Evolutionary conservation across 441 rosid species (phyloP), one percentile per base, ranked within the genome.

Genomic region (Gossypium gossypioides): DNA sequence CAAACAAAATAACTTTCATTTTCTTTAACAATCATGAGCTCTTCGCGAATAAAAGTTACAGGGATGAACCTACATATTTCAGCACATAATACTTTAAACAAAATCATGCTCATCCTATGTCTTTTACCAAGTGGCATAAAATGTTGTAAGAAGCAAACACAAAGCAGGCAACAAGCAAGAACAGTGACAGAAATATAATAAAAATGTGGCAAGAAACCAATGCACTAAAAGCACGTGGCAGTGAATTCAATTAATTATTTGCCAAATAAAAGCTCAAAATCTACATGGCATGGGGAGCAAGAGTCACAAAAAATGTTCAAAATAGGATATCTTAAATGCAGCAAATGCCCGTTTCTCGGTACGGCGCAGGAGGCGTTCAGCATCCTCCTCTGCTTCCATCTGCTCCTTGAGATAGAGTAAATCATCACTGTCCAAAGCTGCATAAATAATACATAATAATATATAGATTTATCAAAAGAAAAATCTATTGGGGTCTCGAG

Each of bases 331-430:
- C 80, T 89, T 90, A 78, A 94, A 94, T 29, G 97, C 97, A 68
- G 99, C 99, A 83, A 90, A 94, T 29, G 97, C 99, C n/a, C 97
- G 84, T 75, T 94, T 94, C 77, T 94, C 97, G 72, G 99, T 90
- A 65, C 97, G 93, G 34, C 88, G 93, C 56, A 92, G 86, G 74
- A 94, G 96, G 15, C 97, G 89, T 69, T 94, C 99, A 34, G 99
- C 99, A 82, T 94, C 99, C 80, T 92, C 92, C 81, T 94, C 99
- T 16, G 97, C 97, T 79, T 94, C 99, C 99, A 92, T 94, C 78
- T 94, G 99, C 84, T 94, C 99, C 81, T 94, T 92, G 62, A 94
- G 96, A 79, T 94, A 92, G 61, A 94, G 94, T 64, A 94, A 89
- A 83, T 94, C 97, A 61, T 94, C 97, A 76, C 99, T 94, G 84